Percentiles rank a stretch among this genome's conserved stretches.
phyloP scores from a whole-genome alignment of 352 stramenopile genomes.

The Blastocystis hominis region DNA sequence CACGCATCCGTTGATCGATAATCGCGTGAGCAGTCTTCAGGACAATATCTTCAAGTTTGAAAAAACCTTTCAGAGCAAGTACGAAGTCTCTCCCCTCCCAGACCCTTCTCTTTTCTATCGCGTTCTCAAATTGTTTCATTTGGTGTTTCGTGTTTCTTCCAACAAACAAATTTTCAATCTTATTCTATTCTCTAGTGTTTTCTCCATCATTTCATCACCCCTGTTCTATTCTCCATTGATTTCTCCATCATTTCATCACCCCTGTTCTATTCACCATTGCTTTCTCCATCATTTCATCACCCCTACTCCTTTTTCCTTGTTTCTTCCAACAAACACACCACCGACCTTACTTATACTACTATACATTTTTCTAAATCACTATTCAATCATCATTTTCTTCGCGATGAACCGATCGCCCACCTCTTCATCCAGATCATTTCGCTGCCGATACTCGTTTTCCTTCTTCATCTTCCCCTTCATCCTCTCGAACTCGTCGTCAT shows the following conservation, averaged over 20 bases:
- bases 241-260: not conserved
- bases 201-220: not conserved
- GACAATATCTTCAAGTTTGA: not conserved
- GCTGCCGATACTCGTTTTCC: constrained; percentile 6
- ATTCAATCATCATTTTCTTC: constrained; percentile 54
- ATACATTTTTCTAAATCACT: constrained; percentile 26
- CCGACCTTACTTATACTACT: not conserved
- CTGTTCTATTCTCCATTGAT: not conserved
- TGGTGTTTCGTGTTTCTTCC: too few species aligned
- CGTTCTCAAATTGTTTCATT: not conserved
- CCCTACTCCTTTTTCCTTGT: not conserved
- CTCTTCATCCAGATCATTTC: constrained; percentile 1
- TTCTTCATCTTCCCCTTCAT: not conserved
- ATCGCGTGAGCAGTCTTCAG: not conserved
- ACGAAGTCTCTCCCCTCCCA: not conserved
- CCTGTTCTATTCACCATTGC: not conserved
- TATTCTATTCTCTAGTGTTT: not conserved
- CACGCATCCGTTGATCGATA: not conserved
- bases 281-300: not conserved
- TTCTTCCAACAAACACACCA: too few species aligned
- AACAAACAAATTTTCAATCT: too few species aligned
- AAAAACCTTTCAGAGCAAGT: not conserved
- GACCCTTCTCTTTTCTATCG: not conserved
- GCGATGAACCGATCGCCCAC: constrained; percentile 8
- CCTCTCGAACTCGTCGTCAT: constrained; percentile 42